Evolutionary conservation across 768 basidiomycete species (phyloP).

Genomic region (Suillus alpinus): DNA sequence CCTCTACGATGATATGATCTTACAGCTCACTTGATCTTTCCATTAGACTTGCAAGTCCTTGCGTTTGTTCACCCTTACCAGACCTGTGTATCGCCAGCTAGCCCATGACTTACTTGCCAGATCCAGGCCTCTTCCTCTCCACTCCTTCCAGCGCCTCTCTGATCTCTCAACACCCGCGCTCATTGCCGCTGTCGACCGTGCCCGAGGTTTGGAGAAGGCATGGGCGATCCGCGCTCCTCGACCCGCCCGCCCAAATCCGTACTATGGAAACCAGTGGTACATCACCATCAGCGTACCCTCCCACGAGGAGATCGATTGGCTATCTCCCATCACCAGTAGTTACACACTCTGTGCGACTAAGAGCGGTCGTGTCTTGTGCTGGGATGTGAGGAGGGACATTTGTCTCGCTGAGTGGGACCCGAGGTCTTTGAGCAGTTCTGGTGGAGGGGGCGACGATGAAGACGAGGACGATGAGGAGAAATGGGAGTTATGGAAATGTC

Average conservation of each 20-base stretch:
- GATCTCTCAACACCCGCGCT: constrained; percentile 65
- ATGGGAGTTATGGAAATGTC: constrained; percentile 79
- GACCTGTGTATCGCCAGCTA: constrained; percentile 66
- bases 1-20: constrained; percentile 1
- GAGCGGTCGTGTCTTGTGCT: constrained; percentile 72
- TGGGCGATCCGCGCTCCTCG: constrained; percentile 61
- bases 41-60: constrained; percentile 61
- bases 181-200: constrained; percentile 61
- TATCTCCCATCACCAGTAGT: constrained; percentile 72
- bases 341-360: constrained; percentile 79
- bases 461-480: constrained; percentile 27
- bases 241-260: constrained; percentile 34
- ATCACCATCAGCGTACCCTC: constrained; percentile 66
- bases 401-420: constrained; percentile 73
- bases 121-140: constrained; percentile 66
- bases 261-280: constrained; percentile 47
- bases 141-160: constrained; percentile 64
- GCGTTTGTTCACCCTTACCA: constrained; percentile 57
- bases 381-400: constrained; percentile 63
- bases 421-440: constrained; percentile 16
- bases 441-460: constrained; percentile 10
- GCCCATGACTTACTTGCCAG: constrained; percentile 60
- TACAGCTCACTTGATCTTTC: neutral
- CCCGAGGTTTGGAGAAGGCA: constrained; percentile 55
- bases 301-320: constrained; percentile 70